These are phyloP conservation scores for Fusarium azukiicola DNA, from an alignment of 2,329 filamentous ascomycete species.

Conservation along the genomic window DNA sequence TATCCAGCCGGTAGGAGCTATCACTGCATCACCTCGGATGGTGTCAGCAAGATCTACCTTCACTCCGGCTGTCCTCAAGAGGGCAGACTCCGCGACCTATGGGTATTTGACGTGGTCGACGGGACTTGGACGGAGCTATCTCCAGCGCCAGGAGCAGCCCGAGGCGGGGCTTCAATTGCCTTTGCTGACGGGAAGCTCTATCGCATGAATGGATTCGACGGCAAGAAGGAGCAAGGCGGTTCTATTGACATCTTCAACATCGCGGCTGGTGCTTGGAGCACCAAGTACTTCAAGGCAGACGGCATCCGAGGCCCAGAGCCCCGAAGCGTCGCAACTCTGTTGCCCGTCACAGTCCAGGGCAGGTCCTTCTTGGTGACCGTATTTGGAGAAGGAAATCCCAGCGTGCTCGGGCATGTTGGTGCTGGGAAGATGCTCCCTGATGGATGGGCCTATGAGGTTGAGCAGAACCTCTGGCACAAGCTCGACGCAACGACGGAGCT, in stretches of 20 bases:
- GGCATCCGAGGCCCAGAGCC: conserved; percentile 55
- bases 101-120: conserved; percentile 74
- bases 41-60: conserved; percentile 71
- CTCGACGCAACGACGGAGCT: conserved; percentile 45
- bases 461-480: conserved; percentile 54
- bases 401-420: conserved; percentile 62
- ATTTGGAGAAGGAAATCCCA: conserved; percentile 65
- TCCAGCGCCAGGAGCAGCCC: conserved; percentile 72
- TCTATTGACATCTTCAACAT: conserved; percentile 71
- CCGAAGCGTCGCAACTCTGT: conserved; percentile 57
- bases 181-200: conserved; percentile 67
- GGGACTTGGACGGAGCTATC: conserved; percentile 74
- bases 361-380: conserved; percentile 59
- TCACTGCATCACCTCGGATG: conserved; percentile 69
- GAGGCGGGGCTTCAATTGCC: conserved; percentile 68
- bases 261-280: conserved; percentile 51
- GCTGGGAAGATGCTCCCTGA: conserved; percentile 66
- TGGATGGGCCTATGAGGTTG: conserved; percentile 65
- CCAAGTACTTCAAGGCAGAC: conserved; percentile 51
- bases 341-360: conserved; percentile 47
- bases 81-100: conserved; percentile 79
- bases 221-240: conserved; percentile 78
- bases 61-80: conserved; percentile 81
- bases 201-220: conserved; percentile 83
- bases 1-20: conserved; percentile 76